These are phyloP conservation scores for Trichoderma aggressivum DNA, from an alignment of 2,329 filamentous ascomycete genomes.

Conservation along the genomic window DNA sequence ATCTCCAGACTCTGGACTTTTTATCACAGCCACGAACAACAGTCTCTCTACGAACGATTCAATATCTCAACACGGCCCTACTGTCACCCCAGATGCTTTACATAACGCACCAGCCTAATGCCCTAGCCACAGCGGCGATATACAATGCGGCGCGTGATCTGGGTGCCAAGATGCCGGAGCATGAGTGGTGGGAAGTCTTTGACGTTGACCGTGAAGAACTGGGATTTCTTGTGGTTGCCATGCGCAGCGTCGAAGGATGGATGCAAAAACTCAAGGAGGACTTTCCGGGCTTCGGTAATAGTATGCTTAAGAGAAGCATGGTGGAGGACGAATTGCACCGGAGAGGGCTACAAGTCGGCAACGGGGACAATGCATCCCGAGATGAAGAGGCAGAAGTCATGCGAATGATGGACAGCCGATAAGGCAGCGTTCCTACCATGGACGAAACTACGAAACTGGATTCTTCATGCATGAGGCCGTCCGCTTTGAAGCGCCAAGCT, in stretches of 20 bases:
- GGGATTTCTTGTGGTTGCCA: slow-evolving; percentile 83
- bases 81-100: slow-evolving; percentile 87
- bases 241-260: slow-evolving; percentile 75
- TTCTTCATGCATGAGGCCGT: background rate
- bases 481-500: background rate
- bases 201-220: slow-evolving; percentile 93
- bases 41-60: slow-evolving; percentile 64
- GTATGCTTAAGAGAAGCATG: slow-evolving; percentile 55
- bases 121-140: slow-evolving; percentile 81
- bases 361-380: slow-evolving; percentile 26
- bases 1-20: slow-evolving; percentile 83
- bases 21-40: slow-evolving; percentile 43
- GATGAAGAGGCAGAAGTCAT: slow-evolving; percentile 46
- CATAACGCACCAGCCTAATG: slow-evolving; percentile 84
- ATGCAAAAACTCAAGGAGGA: slow-evolving; percentile 56
- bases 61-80: slow-evolving; percentile 81
- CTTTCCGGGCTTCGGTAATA: slow-evolving; percentile 46
- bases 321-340: slow-evolving; percentile 59
- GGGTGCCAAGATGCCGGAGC: slow-evolving; percentile 73
- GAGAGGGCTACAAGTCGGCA: slow-evolving; percentile 40
- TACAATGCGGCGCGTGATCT: slow-evolving; percentile 83
- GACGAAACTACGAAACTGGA: background rate
- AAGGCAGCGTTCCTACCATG: background rate
- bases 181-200: slow-evolving; percentile 97
- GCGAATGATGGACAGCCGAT: slow-evolving; percentile 36